phyloP scores from a whole-genome alignment of 768 basidiomycete genomes.

The Pisolithus albus region DNA sequence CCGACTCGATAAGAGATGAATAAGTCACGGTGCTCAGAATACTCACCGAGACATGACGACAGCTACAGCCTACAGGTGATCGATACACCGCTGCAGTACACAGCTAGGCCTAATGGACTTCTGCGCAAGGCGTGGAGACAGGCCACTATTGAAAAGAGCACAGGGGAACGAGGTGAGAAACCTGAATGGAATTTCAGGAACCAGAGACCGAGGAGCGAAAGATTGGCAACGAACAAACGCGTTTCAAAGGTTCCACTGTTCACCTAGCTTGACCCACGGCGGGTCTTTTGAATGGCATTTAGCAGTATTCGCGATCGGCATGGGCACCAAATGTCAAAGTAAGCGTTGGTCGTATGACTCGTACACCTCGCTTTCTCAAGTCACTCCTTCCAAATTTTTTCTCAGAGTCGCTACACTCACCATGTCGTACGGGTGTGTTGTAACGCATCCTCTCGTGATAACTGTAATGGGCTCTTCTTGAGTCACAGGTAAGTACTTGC shows the following conservation, averaged over 20 bases:
- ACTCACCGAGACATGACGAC: no score
- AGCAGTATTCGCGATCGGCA: constrained; percentile 68
- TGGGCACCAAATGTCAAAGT: constrained; percentile 58
- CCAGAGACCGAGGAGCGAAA: constrained; percentile 52
- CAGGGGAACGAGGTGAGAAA: constrained; percentile 34
- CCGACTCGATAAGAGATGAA: no score
- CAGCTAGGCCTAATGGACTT: no score
- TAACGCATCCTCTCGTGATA: no score
- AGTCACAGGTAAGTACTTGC: no score
- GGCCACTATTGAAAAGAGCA: constrained; percentile 39
- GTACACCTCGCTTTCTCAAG: constrained; percentile 22
- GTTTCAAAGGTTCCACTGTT: constrained; percentile 43
- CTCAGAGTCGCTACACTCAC: constrained; percentile 17
- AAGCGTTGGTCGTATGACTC: constrained; percentile 35
- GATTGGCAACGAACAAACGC: constrained; percentile 58
- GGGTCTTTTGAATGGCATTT: constrained; percentile 81
- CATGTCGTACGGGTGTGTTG: no score
- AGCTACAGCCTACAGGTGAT: no score
- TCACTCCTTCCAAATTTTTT: constrained; percentile 47
- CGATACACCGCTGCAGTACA: no score
- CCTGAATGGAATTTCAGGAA: constrained; percentile 30
- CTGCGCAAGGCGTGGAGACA: constrained; percentile 17
- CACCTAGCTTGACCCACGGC: constrained; percentile 57
- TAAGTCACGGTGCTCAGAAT: no score
- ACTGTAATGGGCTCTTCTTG: no score